Base-by-base conservation (phyloP, 2,329 filamentous ascomycete species). In the Tolypocladium guangdongense region DNA sequence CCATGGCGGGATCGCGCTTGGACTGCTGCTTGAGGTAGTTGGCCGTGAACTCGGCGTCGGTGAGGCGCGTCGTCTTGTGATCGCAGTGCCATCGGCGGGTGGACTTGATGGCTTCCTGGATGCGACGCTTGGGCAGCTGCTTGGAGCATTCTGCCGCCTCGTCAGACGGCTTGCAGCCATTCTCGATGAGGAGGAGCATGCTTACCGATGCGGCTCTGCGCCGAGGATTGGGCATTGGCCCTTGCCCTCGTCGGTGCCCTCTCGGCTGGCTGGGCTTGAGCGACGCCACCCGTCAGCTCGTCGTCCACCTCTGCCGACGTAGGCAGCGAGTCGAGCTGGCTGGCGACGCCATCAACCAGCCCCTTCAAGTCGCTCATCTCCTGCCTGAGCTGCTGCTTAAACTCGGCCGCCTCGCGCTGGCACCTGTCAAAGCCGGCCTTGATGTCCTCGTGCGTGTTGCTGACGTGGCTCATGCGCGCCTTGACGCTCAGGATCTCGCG, bases 51-150 rank as follows among this genome's bases (percentile, higher is more conserved):
- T 55, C 52, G 18, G 58, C 59, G 35, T 71, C 68, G n/a, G 56
- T 36, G 41, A 64, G 56, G 30, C 41, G 48, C 2, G 67, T 71
- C 7, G 58, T 63, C 52, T 71, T 71, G 59, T 68, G 66, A 33
- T 71, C 68, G 32, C 61, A 61, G 56, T 72, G 68, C 69, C 69
- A 72, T 39, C 69, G 66, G 43, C 67, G 64, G 12, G 69, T 71
- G 0, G 69, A 71, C 51, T 58, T 59, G 54, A 71, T 62, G 20
- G 67, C 56, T 38, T 71, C 68, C n/a, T 61, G 55, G 46, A 72
- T 66, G 38, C 69, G 68, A 4, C 50, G 50, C 7, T 60, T 58
- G 43, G 56, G 50, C 16, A 52, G n/a, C 49, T 51, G 50, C 18
- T 38, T 32, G 16, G 52, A 36, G 50, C 46, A 54, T 1, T 49